Evolutionary conservation across 164 flowering plant genomes (phyloP).

Genomic region (Berberis thunbergii): DNA sequence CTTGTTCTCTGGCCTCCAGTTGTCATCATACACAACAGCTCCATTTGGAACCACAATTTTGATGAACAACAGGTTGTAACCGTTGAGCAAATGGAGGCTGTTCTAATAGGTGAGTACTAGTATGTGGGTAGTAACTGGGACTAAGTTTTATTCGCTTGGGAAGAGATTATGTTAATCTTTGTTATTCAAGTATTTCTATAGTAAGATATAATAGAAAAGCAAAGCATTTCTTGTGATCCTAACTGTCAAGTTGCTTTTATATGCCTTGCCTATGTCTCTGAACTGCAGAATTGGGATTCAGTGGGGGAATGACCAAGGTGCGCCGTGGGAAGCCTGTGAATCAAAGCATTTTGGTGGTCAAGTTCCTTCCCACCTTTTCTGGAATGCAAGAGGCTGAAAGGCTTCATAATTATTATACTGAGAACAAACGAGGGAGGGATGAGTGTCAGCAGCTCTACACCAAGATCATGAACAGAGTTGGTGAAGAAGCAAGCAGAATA

Average conservation of each 20-base stretch:
- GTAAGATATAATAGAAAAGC: not conserved
- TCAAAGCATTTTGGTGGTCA: conserved; percentile 51
- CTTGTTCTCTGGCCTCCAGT: conserved; percentile 76
- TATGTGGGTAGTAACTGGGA: not conserved
- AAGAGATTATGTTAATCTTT: not conserved
- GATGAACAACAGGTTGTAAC: conserved; percentile 25
- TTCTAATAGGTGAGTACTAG: conserved; percentile 42
- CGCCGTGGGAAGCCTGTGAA: conserved; percentile 48
- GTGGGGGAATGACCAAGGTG: conserved; percentile 25
- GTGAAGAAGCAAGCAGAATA: not conserved
- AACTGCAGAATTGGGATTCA: conserved; percentile 48
- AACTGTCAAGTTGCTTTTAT: not conserved
- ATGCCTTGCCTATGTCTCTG: conserved; percentile 1
- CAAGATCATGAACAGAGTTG: not conserved
- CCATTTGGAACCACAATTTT: conserved; percentile 24
- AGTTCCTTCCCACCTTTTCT: conserved; percentile 41
- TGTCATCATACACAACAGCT: conserved; percentile 49
- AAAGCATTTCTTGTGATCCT: not conserved
- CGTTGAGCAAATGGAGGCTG: conserved; percentile 27
- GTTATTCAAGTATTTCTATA: not conserved
- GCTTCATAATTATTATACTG: conserved; percentile 35
- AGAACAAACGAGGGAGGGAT: conserved; percentile 41
- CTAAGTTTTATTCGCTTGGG: not conserved
- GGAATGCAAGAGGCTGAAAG: conserved; percentile 62
- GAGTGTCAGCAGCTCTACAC: conserved; percentile 26